Percentiles rank a stretch among this genome's conserved stretches.
These are phyloP conservation scores for Niveomyces coronatus DNA, from an alignment of 2,329 filamentous ascomycete species.

Conservation along the genomic window DNA sequence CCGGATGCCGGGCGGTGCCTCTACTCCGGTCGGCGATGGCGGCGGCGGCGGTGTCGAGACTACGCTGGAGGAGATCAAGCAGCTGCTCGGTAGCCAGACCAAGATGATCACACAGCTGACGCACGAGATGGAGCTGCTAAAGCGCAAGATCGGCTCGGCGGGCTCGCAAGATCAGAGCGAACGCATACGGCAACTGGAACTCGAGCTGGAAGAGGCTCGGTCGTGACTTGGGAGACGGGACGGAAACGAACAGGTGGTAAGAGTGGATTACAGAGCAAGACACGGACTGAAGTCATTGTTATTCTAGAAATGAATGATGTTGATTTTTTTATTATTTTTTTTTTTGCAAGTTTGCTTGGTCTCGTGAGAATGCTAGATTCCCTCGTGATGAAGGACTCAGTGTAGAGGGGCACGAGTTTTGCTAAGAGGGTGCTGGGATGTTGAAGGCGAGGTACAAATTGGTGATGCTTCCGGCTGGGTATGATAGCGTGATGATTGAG, in stretches of 20 bases:
- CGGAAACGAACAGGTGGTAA: neutral
- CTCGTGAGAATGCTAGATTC: too few species aligned
- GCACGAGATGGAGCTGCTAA: slow-evolving; percentile 67
- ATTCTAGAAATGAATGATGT: neutral
- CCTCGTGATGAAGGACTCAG: too few species aligned
- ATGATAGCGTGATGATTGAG: too few species aligned
- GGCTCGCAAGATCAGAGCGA: slow-evolving; percentile 53
- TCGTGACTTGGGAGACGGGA: too few species aligned
- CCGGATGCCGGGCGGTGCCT: slow-evolving; percentile 20
- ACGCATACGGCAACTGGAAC: slow-evolving; percentile 55
- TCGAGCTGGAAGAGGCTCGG: slow-evolving; percentile 54
- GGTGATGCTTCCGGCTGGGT: too few species aligned
- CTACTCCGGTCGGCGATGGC: slow-evolving; percentile 19
- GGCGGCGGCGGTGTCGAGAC: slow-evolving; percentile 40
- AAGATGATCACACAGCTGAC: slow-evolving; percentile 63
- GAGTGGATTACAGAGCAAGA: too few species aligned
- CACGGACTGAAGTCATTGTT: too few species aligned
- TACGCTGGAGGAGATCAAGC: slow-evolving; percentile 67
- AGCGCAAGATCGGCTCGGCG: slow-evolving; percentile 56
- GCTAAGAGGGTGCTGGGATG: too few species aligned
- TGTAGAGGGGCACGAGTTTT: too few species aligned
- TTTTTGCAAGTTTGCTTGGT: too few species aligned
- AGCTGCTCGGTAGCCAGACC: slow-evolving; percentile 65
- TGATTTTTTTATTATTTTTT: neutral
- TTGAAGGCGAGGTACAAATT: too few species aligned